Evolutionary conservation across 257 asterid genomes (phyloP).

Genomic region (Nemophila menziesii): DNA sequence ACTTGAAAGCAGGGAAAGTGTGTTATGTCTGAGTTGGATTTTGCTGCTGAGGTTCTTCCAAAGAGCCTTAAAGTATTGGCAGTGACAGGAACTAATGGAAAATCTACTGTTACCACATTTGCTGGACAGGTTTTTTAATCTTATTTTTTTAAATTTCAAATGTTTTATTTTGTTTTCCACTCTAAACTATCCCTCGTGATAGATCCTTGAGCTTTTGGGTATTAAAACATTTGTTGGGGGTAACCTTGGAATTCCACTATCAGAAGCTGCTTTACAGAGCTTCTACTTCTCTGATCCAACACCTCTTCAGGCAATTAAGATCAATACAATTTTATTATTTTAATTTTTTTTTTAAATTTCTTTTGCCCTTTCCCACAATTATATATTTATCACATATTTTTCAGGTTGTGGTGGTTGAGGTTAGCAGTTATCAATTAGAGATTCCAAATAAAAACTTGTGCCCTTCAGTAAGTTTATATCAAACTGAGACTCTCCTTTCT

Average conservation of each 20-base stretch:
- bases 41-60: slow-evolving; percentile 30
- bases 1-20: slow-evolving; percentile 19
- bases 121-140: slow-evolving; percentile 23
- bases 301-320: slow-evolving; percentile 19
- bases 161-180: neutral
- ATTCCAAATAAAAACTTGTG: slow-evolving; percentile 22
- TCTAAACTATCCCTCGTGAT: neutral
- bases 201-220: slow-evolving; percentile 22
- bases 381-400: slow-evolving; percentile 1
- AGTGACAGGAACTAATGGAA: slow-evolving; percentile 37
- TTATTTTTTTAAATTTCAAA: neutral
- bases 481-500: neutral
- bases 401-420: slow-evolving; percentile 34
- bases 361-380: neutral
- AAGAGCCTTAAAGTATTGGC: slow-evolving; percentile 21
- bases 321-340: too few species aligned
- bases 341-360: neutral
- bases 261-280: slow-evolving; percentile 25
- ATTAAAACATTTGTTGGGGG: slow-evolving; percentile 25
- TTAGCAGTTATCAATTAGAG: slow-evolving; percentile 38
- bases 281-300: slow-evolving; percentile 15
- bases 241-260: slow-evolving; percentile 35
- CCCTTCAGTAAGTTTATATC: slow-evolving; percentile 20
- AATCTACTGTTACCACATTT: slow-evolving; percentile 29
- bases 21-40: slow-evolving; percentile 29